Conservation (phyloP, 2,329 filamentous ascomycete genomes). For the Calonectria montana region DNA sequence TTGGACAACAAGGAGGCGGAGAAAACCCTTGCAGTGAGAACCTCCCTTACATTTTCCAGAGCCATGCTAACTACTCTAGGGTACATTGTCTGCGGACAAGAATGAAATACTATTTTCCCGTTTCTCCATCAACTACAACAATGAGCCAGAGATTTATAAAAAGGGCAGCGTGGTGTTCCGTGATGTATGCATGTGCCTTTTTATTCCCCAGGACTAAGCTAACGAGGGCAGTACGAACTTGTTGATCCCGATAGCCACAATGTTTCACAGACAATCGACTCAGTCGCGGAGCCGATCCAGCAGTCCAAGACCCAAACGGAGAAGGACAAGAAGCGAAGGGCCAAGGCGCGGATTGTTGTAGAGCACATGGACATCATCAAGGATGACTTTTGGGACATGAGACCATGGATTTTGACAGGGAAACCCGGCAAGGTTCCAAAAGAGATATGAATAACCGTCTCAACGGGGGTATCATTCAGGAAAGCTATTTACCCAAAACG, state of each 20-base stretch:
- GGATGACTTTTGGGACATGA: constrained; percentile 90
- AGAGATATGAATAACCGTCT: constrained; percentile 55
- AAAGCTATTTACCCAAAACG: constrained; percentile 40
- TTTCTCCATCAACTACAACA: constrained; percentile 97
- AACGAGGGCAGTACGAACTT: constrained; percentile 71
- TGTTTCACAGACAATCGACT: constrained; percentile 58
- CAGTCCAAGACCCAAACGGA: constrained; percentile 85
- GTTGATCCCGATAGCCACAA: constrained; percentile 68
- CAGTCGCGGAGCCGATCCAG: constrained; percentile 62
- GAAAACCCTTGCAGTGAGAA: constrained; percentile 76
- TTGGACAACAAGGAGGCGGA: constrained; percentile 84
- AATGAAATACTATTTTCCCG: constrained; percentile 93
- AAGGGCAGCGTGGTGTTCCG: constrained; percentile 93
- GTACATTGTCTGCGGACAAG: constrained; percentile 87
- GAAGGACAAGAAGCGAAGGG: constrained; percentile 82
- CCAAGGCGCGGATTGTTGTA: constrained; percentile 83
- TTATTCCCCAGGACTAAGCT: constrained; percentile 23
- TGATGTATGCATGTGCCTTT: constrained; percentile 65
- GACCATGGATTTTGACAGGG: constrained; percentile 86
- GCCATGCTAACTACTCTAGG: constrained; percentile 59
- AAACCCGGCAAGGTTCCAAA: constrained; percentile 78
- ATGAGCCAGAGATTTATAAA: constrained; percentile 90
- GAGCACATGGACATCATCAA: constrained; percentile 95
- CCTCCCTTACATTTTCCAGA: background rate
- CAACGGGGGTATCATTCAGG: constrained; percentile 46